Evolutionary conservation across 306 rosid species (phyloP), one percentile per base, ranked within the genome.

Genomic region (Prunus campanulata): DNA sequence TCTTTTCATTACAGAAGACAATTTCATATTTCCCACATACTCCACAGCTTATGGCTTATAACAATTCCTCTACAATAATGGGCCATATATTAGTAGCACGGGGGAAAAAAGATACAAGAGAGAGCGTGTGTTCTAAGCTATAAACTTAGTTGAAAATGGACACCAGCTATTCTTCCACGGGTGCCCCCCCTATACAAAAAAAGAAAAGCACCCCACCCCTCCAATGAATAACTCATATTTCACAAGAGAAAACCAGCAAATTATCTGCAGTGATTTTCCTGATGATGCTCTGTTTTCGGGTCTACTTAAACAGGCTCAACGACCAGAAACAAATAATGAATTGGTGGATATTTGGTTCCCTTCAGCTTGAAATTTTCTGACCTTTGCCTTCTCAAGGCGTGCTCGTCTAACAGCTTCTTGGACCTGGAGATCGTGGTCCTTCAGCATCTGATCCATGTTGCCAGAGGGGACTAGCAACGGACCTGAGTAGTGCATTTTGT

Each of bases 401-500:
- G 97, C 90, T 80, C 96, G 87, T 88, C 98, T 82, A 72, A 85
- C 96, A 3, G 92, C 98, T 85, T 96, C 99, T 77, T 96, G 99
- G 80, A 96, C 93, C 25, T 96, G 99, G 55, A 97, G 93, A 78
- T 96, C 98, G 0, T 96, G 98, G 82, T 96, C 99, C 86, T 96
- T 96, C 85, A 96, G 81, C 98, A 92, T 85, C 89, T 96, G 99
- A 61, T 95, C 99, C 92, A 85, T 83, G 88, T 96, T 96, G 84
- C 91, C 86, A 14, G 98, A 92, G n/a, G 97, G 97, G 72, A 91
- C 97, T 13, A 96, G 78, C 83, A 96, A 80, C 16, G 99, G 99
- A 66, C 99, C 99, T 30, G 99, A 96, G 86, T 96, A 92, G 80
- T 92, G 99, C 68, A 96, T 89, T 81, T 96, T 96, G 83, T 93